Evolutionary conservation across 768 basidiomycete species (phyloP).

Genomic region (Tylopilus plumbeoviolaceoides): DNA sequence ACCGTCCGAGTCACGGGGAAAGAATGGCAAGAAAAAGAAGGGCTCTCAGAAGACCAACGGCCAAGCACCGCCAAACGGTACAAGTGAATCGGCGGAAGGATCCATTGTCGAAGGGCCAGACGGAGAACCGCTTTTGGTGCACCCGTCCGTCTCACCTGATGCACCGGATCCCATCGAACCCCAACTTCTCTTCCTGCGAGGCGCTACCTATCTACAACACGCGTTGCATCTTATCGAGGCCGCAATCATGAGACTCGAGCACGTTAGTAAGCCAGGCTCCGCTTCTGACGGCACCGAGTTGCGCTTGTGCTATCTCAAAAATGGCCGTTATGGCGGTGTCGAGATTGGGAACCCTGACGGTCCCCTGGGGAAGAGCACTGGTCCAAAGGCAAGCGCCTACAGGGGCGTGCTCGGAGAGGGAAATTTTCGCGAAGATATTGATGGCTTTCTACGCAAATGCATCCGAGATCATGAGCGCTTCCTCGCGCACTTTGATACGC

Average conservation of each 20-base stretch:
- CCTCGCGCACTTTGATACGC: constrained; percentile 74
- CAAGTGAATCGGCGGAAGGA: constrained; percentile 43
- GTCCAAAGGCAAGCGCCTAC: constrained; percentile 63
- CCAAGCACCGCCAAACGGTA: constrained; percentile 67
- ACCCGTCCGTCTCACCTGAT: constrained; percentile 70
- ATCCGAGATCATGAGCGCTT: constrained; percentile 85
- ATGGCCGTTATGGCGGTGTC: constrained; percentile 78
- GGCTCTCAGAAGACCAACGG: constrained; percentile 48
- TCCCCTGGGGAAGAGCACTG: constrained; percentile 57
- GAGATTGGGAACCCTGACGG: constrained; percentile 82
- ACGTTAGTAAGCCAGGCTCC: constrained; percentile 52
- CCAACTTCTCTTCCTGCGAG: constrained; percentile 79
- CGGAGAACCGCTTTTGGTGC: constrained; percentile 50
- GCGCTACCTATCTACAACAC: constrained; percentile 78
- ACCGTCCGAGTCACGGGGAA: constrained; percentile 36
- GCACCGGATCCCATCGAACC: constrained; percentile 86
- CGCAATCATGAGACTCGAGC: constrained; percentile 67
- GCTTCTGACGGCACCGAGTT: constrained; percentile 67
- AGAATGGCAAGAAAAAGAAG: constrained; percentile 54
- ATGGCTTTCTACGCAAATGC: constrained; percentile 60
- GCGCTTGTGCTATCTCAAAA: constrained; percentile 69
- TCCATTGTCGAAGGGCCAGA: constrained; percentile 43
- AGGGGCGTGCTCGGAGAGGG: constrained; percentile 51
- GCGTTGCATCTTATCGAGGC: constrained; percentile 72
- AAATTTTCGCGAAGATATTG: constrained; percentile 57